Conservation (phyloP, 257 asterid genomes). For the Nicotiana knightiana region DNA sequence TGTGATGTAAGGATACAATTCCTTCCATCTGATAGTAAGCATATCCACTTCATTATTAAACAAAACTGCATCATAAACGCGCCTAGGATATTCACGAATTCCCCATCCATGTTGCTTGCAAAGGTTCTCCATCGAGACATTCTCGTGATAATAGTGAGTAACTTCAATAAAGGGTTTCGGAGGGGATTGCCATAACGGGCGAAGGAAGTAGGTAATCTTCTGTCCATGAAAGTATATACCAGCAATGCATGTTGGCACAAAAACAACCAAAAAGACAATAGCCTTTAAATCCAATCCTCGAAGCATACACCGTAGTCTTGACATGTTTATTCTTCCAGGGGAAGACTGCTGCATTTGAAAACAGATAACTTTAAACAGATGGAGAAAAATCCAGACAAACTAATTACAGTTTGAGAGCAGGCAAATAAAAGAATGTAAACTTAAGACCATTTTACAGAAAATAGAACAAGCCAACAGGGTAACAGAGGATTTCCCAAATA, state of each 20-base stretch:
- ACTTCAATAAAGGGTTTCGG: conserved; percentile 50
- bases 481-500: not conserved
- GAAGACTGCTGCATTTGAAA: conserved; percentile 24
- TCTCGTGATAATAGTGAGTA: conserved; percentile 54
- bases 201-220: conserved; percentile 54
- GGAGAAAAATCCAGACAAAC: not conserved
- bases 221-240: conserved; percentile 56
- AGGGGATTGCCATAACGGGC: conserved; percentile 74
- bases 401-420: not conserved
- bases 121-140: conserved; percentile 52
- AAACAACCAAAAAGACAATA: conserved; percentile 30
- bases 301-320: conserved; percentile 36
- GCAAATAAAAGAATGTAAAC: not conserved
- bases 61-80: conserved; percentile 59
- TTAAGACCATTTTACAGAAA: not conserved
- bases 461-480: not conserved
- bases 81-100: conserved; percentile 59
- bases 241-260: conserved; percentile 31
- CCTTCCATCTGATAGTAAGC: conserved; percentile 66
- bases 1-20: conserved; percentile 48
- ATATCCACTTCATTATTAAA: conserved; percentile 70
- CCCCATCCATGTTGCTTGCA: conserved; percentile 72
- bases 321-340: conserved; percentile 24
- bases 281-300: conserved; percentile 43
- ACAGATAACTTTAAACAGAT: not conserved